Percentiles rank a stretch among this genome's conserved stretches.
phyloP scores from a whole-genome alignment of 2,329 filamentous ascomycete species.

The Sporothrix brunneoviolacea region DNA sequence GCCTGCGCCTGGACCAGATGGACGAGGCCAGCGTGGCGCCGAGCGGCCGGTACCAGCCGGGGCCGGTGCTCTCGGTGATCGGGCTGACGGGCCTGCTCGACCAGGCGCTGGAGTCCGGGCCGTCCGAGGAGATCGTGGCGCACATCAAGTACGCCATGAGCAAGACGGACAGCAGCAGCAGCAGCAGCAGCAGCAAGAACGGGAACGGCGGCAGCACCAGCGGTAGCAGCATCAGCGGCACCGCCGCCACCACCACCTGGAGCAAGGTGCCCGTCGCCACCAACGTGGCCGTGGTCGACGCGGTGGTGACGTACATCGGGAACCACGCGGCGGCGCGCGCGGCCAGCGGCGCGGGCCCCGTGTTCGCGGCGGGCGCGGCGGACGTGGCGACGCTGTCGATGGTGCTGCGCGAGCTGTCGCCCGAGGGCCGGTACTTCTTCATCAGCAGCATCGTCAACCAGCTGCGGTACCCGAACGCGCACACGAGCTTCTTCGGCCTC shows the following conservation, averaged over 20 bases:
- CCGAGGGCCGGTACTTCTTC: conserved; percentile 78
- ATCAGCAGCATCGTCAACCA: conserved; percentile 83
- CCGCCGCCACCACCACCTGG: too few relatives aligned
- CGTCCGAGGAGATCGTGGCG: conserved; percentile 65
- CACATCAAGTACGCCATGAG: conserved; percentile 70
- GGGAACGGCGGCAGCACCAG: too few relatives aligned
- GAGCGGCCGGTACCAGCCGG: conserved; percentile 56
- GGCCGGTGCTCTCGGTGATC: conserved; percentile 44
- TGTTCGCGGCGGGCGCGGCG: conserved; percentile 58
- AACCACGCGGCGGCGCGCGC: conserved; percentile 60
- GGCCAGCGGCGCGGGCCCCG: conserved; percentile 53
- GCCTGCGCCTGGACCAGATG: conserved; percentile 68
- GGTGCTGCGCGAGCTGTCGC: conserved; percentile 65
- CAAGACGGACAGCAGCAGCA: conserved; percentile 43
- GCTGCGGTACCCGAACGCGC: conserved; percentile 78
- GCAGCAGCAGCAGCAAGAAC: too few relatives aligned
- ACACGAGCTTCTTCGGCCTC: conserved; percentile 90
- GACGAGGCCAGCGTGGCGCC: conserved; percentile 68
- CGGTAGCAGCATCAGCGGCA: too few relatives aligned
- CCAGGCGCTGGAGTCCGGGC: conserved; percentile 52
- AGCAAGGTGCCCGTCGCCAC: conserved; percentile 62
- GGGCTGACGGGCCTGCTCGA: conserved; percentile 56
- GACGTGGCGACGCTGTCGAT: conserved; percentile 69
- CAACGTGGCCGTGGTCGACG: conserved; percentile 67
- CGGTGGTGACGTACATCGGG: conserved; percentile 77